Base-by-base conservation (phyloP, 768 basidiomycete genomes). In the Rhizopogon vulgaris region DNA sequence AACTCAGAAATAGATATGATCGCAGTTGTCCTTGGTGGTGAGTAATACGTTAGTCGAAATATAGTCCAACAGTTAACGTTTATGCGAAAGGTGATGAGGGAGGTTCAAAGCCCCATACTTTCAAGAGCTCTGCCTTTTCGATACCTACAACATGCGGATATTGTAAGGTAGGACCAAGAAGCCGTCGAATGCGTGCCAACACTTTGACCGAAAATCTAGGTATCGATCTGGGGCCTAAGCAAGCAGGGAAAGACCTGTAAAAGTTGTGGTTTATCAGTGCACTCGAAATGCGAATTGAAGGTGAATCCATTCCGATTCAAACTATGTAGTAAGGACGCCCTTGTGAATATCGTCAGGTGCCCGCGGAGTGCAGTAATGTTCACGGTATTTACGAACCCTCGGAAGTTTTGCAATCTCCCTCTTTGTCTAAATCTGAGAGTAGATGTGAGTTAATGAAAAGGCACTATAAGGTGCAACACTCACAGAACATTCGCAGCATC, bases 161-260 rank as follows among this genome's bases (percentile, higher is more conserved):
- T 63, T 93, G 90, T 73, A 84, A 87, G 78, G 89, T 85, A 55
- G 32, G 73, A 28, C 56, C 15, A 34, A 24, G 37, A 38, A 32
- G 42, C 42, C 24, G 48, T 40, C 52, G 46, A 22, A 36, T 43
- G 14, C 17, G 56, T 49, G 50, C 51, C 45, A 37, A 15, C 45
- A 12, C 3, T 38, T 41, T 30, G 52, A 24, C 39, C 27, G 27
- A 45, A 12, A 45, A 43, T 38, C 32, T 52, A 91, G 89, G 76
- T 84, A 9, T 87, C 86, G 7, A 90, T 93, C 28, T 92, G 90
- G 90, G 91, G 90, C 8, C 71, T 92, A 40, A 86, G 80, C 63
- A 91, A 90, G 66, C 87, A 89, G 62, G 90, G 90, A 32, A 92
- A 90, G 71, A 89, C 85, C 6, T 92, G 90, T 71, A 84, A 76